Base-by-base conservation (phyloP, 2,329 filamentous ascomycete species). In the Epichloe typhina region DNA sequence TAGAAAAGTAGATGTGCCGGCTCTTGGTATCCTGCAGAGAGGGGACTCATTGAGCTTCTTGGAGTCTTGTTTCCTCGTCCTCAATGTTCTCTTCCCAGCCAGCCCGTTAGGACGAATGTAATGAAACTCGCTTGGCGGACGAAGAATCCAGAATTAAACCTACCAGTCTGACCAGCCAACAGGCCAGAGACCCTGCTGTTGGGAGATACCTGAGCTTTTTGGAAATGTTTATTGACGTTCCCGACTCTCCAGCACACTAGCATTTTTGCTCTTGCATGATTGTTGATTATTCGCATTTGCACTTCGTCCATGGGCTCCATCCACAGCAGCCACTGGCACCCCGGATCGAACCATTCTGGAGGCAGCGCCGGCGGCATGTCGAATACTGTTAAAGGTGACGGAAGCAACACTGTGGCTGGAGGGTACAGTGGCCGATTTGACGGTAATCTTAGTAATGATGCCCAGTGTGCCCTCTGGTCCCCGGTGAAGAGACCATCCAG, bases 381-480 rank as follows among this genome's bases (percentile, higher is more conserved):
- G 72, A 50, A 87, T 73, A 0, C 71, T 75, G 0, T 72, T 69
- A 60, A 84, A 83, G 0, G 70, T 74, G 1, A 80, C 79, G 0
- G 84, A 77, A 0, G 83, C 83, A 1, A 87, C 83, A 41, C 78
- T 76, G 1, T 77, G 80, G 52, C 80, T 71, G 50, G 80, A 70
- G 0, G 84, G 84, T 13, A 83, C 71, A 0, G 80, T 75, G 0
- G 82, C 76, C 1, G 88, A 65, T 61, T 85, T 87, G 15, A 88
- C 66, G 0, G 83, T 86, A 31, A 78, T 75, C 60, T 88, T 83
- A 0, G 84, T 87, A 2, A 87, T 77, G 19, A 87, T 75, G 0
- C 84, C 84, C 9, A 87, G 66, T 0, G 84, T 87, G 0, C 84
- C 84, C 61, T 88, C 84, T 0, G 82, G 81, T 0, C 84, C 17